A percentile compares a stretch with the other conserved stretches of the same genome.
Evolutionary conservation across 1,284 basidiomycete species (phyloP).

Genomic region (Sporisorium graminicola): DNA sequence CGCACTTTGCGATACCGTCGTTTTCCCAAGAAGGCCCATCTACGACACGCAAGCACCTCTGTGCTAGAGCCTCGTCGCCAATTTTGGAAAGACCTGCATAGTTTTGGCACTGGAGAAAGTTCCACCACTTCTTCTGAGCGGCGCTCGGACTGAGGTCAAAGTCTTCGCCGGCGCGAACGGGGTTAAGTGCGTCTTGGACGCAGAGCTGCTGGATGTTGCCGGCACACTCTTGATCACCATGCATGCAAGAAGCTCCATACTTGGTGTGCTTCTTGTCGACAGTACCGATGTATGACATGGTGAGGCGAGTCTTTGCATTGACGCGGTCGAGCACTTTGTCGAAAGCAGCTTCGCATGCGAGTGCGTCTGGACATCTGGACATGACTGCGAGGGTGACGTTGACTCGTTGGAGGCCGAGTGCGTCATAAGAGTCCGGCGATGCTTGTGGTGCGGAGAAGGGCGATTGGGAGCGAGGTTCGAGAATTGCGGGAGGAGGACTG

Average conservation of each 20-base stretch:
- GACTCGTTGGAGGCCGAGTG: slow-evolving; percentile 33
- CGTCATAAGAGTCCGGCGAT: slow-evolving; percentile 13
- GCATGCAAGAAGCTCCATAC: slow-evolving; percentile 51
- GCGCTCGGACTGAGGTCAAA: slow-evolving; percentile 57
- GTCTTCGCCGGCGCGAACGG: slow-evolving; percentile 49
- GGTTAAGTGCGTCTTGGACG: slow-evolving; percentile 51
- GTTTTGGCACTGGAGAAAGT: slow-evolving; percentile 58
- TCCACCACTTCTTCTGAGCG: slow-evolving; percentile 58
- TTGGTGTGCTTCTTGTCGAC: slow-evolving; percentile 22
- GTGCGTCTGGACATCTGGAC: slow-evolving; percentile 57
- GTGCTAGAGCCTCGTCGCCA: slow-evolving; percentile 47
- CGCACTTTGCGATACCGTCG: slow-evolving; percentile 56
- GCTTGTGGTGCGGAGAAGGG: slow-evolving; percentile 15
- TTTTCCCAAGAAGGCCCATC: slow-evolving; percentile 50
- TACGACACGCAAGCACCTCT: slow-evolving; percentile 49
- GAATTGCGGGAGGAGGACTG: slow-evolving; percentile 9
- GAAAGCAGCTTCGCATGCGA: slow-evolving; percentile 54
- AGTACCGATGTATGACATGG: slow-evolving; percentile 52
- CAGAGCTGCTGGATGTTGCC: slow-evolving; percentile 63
- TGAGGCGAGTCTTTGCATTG: slow-evolving; percentile 50
- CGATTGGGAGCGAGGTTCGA: slow-evolving; percentile 27
- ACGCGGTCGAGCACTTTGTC: slow-evolving; percentile 54
- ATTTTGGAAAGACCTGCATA: slow-evolving; percentile 48
- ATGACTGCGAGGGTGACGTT: slow-evolving; percentile 57
- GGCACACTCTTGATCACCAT: slow-evolving; percentile 55